Evolutionary conservation across 2,329 filamentous ascomycete species (phyloP).

Genomic region (Pestalotiopsis sp.): DNA sequence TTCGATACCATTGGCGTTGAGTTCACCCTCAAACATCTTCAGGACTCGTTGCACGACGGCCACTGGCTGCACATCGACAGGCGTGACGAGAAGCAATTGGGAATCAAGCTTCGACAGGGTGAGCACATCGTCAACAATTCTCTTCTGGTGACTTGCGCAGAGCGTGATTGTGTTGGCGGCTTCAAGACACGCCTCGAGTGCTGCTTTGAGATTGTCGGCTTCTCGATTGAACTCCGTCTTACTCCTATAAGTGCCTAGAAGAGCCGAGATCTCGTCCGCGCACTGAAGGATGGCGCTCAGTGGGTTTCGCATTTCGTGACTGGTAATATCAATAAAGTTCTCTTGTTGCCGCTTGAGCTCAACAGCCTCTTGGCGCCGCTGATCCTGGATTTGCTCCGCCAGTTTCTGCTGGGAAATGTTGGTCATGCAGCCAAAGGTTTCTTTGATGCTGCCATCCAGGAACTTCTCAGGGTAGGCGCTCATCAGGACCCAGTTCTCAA

Average conservation of each 20-base stretch:
- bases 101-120: constrained; percentile 71
- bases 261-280: constrained; percentile 67
- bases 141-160: constrained; percentile 77
- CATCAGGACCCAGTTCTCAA: constrained; percentile 77
- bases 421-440: constrained; percentile 78
- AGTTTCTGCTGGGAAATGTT: constrained; percentile 86
- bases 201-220: constrained; percentile 41
- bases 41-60: constrained; percentile 67
- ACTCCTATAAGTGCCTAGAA: constrained; percentile 44
- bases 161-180: constrained; percentile 80
- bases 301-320: constrained; percentile 76
- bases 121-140: constrained; percentile 67
- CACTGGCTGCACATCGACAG: constrained; percentile 68
- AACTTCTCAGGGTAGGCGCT: constrained; percentile 74
- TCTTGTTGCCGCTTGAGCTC: constrained; percentile 74
- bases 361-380: constrained; percentile 76
- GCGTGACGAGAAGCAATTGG: constrained; percentile 68
- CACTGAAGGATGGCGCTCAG: constrained; percentile 74
- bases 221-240: constrained; percentile 38
- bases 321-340: constrained; percentile 74
- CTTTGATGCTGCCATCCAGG: constrained; percentile 63
- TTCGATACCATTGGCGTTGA: constrained; percentile 70
- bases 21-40: constrained; percentile 78
- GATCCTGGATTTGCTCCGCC: constrained; percentile 77
- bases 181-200: constrained; percentile 61